Conservation (phyloP, 768 basidiomycete genomes). For the Cystobasidiopsis lactophilus region DNA sequence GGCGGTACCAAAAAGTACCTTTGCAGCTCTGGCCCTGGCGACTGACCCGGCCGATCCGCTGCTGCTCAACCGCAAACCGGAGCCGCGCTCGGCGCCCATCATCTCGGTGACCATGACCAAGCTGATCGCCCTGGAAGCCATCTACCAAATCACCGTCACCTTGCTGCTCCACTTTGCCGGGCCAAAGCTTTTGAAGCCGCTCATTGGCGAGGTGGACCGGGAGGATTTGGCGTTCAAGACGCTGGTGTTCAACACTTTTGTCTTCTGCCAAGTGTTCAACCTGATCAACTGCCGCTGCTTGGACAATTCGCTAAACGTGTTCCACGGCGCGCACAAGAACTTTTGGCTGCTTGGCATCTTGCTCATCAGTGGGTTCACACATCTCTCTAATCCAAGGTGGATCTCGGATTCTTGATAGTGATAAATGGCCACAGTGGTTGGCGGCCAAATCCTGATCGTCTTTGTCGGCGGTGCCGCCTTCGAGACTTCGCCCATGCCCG, state of each 20-base stretch:
- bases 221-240: neutral
- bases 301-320: conserved; percentile 5
- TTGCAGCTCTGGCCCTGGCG: conserved; percentile 7
- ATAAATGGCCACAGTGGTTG: conserved; percentile 1
- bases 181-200: neutral
- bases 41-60: conserved; percentile 7
- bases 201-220: neutral
- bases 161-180: conserved; percentile 4
- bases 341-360: conserved; percentile 7
- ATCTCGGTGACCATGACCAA: conserved; percentile 6
- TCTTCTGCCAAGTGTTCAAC: conserved; percentile 11
- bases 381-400: neutral
- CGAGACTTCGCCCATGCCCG: conserved; percentile 2
- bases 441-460: conserved; percentile 8
- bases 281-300: conserved; percentile 10
- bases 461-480: conserved; percentile 8
- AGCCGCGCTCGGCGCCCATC: conserved; percentile 3
- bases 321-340: conserved; percentile 2
- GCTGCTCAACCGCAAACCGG: conserved; percentile 4
- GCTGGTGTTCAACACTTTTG: conserved; percentile 7
- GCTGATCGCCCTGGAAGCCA: conserved; percentile 3
- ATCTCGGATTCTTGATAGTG: neutral
- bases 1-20: too few species aligned
- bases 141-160: conserved; percentile 6
- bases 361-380: conserved; percentile 1